These are phyloP conservation scores for Salvia splendens DNA, from an alignment of 257 asterid species.

Conservation along the genomic window DNA sequence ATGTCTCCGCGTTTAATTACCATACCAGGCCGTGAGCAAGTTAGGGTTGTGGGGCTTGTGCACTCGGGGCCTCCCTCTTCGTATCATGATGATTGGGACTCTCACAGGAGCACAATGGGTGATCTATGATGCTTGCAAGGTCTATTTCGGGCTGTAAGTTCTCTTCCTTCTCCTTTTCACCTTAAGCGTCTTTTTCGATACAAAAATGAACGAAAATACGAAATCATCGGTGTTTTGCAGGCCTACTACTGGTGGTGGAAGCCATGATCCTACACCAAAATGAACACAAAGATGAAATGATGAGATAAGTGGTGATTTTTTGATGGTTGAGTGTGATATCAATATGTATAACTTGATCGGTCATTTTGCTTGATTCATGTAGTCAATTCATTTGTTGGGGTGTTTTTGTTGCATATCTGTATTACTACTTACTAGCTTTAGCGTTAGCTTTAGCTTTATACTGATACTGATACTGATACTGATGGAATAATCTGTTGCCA, in stretches of 20 bases:
- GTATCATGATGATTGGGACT: conserved; percentile 67
- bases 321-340: conserved; percentile 10
- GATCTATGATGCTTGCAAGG: conserved; percentile 75
- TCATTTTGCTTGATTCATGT: background rate
- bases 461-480: too few species aligned
- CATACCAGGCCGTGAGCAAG: conserved; percentile 59
- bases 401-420: background rate
- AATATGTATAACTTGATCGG: background rate
- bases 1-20: background rate
- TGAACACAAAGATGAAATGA: conserved; percentile 25
- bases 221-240: conserved; percentile 42
- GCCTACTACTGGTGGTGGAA: conserved; percentile 83
- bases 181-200: background rate
- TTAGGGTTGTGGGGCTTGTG: conserved; percentile 61
- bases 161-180: background rate
- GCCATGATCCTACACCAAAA: conserved; percentile 48
- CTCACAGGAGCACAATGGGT: conserved; percentile 88
- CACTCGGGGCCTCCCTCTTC: conserved; percentile 79
- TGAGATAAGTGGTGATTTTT: background rate
- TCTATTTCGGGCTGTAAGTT: conserved; percentile 70
- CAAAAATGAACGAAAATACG: background rate
- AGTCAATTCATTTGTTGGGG: background rate
- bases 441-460: background rate
- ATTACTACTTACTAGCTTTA: too few species aligned
- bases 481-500: background rate